A percentile compares a stretch with the other conserved stretches of the same genome.
phyloP scores from a whole-genome alignment of 2,329 filamentous ascomycete species.

The Alternaria viburni region DNA sequence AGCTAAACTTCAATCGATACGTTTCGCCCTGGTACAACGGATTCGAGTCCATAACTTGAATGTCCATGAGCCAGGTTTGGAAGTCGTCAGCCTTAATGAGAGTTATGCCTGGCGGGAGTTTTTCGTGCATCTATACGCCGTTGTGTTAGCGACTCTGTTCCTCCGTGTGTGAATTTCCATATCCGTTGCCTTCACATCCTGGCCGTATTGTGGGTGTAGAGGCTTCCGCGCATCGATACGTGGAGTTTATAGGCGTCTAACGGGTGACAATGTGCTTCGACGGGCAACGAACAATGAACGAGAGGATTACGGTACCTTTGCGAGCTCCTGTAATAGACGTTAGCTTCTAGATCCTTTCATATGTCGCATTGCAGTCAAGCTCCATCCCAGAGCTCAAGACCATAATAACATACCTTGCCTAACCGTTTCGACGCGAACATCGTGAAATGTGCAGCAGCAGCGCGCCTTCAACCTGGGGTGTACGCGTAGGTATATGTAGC shows the following conservation, averaged over 20 bases:
- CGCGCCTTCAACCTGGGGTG: neutral
- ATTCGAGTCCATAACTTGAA: conserved; percentile 86
- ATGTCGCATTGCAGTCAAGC: neutral
- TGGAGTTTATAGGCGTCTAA: neutral
- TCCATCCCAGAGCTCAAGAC: neutral
- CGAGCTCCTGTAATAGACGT: conserved; percentile 18
- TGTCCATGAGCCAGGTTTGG: conserved; percentile 91
- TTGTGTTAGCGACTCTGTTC: neutral
- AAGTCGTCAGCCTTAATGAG: conserved; percentile 83
- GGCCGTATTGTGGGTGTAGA: neutral
- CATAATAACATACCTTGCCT: conserved; percentile 50
- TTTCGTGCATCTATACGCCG: conserved; percentile 58
- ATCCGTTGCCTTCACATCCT: neutral
- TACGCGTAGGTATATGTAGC: neutral
- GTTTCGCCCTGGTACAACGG: conserved; percentile 82
- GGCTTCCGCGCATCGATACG: neutral
- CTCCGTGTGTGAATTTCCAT: neutral
- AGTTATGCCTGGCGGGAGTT: conserved; percentile 71
- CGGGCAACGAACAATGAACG: neutral
- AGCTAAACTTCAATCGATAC: conserved; percentile 87
- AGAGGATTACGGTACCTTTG: conserved; percentile 23
- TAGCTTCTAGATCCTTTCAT: neutral
- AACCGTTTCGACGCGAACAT: conserved; percentile 61
- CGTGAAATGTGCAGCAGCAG: conserved; percentile 1
- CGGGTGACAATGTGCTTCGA: neutral